Evolutionary conservation across 441 rosid species (phyloP).

Genomic region (Breynia disticha): DNA sequence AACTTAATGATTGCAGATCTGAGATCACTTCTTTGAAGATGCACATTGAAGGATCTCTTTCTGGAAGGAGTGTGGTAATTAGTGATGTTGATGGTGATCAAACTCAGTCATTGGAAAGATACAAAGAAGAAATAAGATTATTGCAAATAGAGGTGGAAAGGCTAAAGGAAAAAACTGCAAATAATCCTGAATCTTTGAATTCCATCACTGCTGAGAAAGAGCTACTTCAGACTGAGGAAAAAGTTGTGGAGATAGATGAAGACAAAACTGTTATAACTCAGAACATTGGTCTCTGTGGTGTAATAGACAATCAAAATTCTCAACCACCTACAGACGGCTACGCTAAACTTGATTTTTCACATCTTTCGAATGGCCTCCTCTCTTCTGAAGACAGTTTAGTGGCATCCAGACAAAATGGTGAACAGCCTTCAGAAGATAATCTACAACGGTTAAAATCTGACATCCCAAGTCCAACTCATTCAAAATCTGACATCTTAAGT

Average conservation of each 20-base stretch:
- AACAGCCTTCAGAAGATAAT: conserved; percentile 14
- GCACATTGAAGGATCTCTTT: conserved; percentile 78
- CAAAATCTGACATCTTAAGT: conserved; percentile 31
- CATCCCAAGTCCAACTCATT: conserved; percentile 23
- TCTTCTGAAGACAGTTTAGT: conserved; percentile 25
- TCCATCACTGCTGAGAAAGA: conserved; percentile 31
- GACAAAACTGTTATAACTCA: conserved; percentile 38
- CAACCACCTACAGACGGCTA: conserved; percentile 20
- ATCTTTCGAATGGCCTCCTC: conserved; percentile 22
- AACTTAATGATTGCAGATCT: conserved; percentile 80
- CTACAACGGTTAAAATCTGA: too few relatives aligned
- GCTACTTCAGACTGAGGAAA: conserved; percentile 42
- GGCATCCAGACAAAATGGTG: conserved; percentile 32
- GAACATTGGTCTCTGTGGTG: conserved; percentile 24
- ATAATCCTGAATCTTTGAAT: conserved; percentile 25
- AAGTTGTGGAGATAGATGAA: conserved; percentile 59
- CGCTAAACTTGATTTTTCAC: conserved; percentile 19
- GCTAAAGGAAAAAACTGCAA: conserved; percentile 26
- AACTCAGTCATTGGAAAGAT: conserved; percentile 43
- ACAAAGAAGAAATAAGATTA: conserved; percentile 45
- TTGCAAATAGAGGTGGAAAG: conserved; percentile 54
- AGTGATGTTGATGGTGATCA: conserved; percentile 40
- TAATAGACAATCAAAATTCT: conserved; percentile 18
- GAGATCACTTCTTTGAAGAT: conserved; percentile 87
- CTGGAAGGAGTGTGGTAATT: conserved; percentile 33